phyloP scores from a whole-genome alignment of 257 asterid genomes.

The Henckelia pumila region DNA sequence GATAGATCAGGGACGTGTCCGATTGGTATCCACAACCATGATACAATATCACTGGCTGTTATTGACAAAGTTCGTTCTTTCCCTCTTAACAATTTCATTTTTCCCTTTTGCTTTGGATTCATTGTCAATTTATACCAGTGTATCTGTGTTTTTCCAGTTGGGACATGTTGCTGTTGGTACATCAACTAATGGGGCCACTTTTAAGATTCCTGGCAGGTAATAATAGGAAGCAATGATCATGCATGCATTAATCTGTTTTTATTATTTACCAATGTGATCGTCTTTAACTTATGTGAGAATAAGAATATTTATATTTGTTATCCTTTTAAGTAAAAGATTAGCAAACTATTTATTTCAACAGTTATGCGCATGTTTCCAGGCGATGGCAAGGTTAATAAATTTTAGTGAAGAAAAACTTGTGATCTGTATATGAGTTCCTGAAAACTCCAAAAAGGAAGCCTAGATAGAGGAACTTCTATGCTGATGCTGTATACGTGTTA shows the following conservation, averaged over 20 bases:
- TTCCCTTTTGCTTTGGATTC: constrained; percentile 10
- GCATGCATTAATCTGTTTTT: not conserved
- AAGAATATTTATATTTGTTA: not conserved
- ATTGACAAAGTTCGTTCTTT: constrained; percentile 62
- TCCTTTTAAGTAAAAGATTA: not conserved
- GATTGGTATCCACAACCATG: constrained; percentile 65
- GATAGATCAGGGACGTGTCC: constrained; percentile 32
- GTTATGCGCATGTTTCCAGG: not conserved
- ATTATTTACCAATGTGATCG: not conserved
- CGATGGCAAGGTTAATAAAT: not conserved
- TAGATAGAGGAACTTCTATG: too few species aligned
- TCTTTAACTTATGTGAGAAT: constrained; percentile 5
- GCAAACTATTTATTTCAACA: not conserved
- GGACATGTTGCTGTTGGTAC: constrained; percentile 89
- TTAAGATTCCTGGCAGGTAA: constrained; percentile 97
- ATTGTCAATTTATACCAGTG: not conserved
- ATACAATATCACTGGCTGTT: constrained; percentile 96
- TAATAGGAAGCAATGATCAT: not conserved
- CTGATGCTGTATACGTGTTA: too few species aligned
- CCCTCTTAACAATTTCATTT: constrained; percentile 9
- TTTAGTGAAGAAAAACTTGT: not conserved
- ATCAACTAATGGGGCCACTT: constrained; percentile 95
- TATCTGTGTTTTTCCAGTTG: constrained; percentile 39
- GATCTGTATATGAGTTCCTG: not conserved
- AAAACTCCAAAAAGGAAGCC: too few species aligned